A percentile compares a stretch with the other conserved stretches of the same genome.
Conservation (phyloP, 225 moss, liverwort and hornwort genomes). For the Pseudoscleropodium purum region DNA sequence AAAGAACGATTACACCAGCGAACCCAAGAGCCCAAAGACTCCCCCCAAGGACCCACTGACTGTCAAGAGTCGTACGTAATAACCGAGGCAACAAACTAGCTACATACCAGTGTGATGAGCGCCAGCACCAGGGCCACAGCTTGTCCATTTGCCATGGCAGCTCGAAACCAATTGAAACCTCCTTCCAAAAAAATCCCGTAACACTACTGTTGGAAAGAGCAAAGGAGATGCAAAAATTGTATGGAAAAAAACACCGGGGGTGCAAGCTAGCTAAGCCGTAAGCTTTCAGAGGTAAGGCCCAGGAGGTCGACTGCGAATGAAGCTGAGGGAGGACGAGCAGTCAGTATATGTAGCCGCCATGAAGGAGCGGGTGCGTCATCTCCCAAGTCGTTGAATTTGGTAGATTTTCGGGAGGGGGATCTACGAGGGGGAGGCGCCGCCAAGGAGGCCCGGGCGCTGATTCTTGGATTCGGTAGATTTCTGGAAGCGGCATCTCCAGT, state of each 20-base stretch:
- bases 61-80: background rate
- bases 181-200: background rate
- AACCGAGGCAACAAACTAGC: background rate
- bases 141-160: slow-evolving; percentile 21
- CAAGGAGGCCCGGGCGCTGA: background rate
- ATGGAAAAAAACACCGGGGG: background rate
- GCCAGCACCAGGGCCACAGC: background rate
- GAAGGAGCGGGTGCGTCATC: background rate
- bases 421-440: background rate
- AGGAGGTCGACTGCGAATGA: background rate
- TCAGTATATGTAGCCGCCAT: slow-evolving; percentile 36
- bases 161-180: background rate
- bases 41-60: background rate
- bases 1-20: background rate
- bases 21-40: background rate
- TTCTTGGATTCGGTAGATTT: background rate
- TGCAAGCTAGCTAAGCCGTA: no score
- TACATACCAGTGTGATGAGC: slow-evolving; percentile 8
- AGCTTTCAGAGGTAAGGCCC: no score
- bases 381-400: background rate
- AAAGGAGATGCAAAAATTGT: background rate
- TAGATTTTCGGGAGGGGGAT: background rate
- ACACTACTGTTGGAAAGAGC: background rate
- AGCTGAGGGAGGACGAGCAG: background rate
- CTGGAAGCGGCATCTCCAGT: background rate